Percentiles rank a stretch among this genome's conserved stretches.
phyloP scores from a whole-genome alignment of 106 monocot species.

The Acorus gramineus region DNA sequence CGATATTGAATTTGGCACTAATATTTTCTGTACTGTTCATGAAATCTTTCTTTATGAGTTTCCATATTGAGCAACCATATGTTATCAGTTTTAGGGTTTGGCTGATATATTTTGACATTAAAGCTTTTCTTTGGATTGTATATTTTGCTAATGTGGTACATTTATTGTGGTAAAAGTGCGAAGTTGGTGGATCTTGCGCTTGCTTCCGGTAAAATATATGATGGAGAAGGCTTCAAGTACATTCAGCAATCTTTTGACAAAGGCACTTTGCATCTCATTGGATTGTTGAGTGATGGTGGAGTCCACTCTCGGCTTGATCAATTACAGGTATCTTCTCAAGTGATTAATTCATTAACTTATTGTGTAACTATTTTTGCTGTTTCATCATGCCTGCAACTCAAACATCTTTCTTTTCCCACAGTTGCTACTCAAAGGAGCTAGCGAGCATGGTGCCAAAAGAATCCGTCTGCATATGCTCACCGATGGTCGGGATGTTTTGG shows the following conservation, averaged over 20 bases:
- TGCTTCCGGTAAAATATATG: slow-evolving; percentile 88
- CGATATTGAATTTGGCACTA: too few relatives aligned
- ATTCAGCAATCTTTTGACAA: slow-evolving; percentile 73
- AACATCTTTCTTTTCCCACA: slow-evolving; percentile 16
- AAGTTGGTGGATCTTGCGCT: slow-evolving; percentile 83
- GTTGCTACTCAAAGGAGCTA: slow-evolving; percentile 86
- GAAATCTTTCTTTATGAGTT: too few relatives aligned
- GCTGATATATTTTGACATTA: too few relatives aligned
- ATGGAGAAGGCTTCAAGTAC: slow-evolving; percentile 87
- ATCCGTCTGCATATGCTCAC: slow-evolving; percentile 90
- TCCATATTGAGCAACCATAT: too few relatives aligned
- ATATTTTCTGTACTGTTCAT: too few relatives aligned
- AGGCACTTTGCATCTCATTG: slow-evolving; percentile 85
- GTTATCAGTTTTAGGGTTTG: too few relatives aligned
- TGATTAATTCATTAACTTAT: not conserved
- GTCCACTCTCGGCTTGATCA: slow-evolving; percentile 97
- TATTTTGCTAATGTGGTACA: too few relatives aligned
- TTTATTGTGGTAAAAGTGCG: slow-evolving; percentile 32
- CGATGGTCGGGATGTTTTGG: slow-evolving; percentile 96
- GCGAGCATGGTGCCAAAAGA: slow-evolving; percentile 82
- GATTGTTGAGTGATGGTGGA: slow-evolving; percentile 91
- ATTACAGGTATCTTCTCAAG: slow-evolving; percentile 47
- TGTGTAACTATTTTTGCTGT: not conserved
- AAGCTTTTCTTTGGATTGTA: too few relatives aligned
- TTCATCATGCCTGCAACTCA: not conserved